Percentiles rank a stretch among this genome's conserved stretches.
These are phyloP conservation scores for Dichomitus squalens DNA, from an alignment of 1,284 basidiomycete genomes.

Conservation along the genomic window DNA sequence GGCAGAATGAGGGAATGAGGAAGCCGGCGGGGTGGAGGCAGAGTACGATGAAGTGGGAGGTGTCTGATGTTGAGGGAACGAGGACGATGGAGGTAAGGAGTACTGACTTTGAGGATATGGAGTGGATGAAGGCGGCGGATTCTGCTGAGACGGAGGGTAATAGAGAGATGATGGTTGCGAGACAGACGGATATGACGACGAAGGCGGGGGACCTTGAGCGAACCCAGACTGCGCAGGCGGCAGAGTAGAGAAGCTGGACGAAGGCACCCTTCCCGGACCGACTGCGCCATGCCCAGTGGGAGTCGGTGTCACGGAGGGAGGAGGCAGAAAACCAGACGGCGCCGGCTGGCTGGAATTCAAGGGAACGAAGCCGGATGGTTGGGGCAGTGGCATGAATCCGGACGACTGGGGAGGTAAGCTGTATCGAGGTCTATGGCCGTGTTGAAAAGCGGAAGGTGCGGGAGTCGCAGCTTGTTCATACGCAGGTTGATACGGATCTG, in stretches of 20 bases:
- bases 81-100: conserved; percentile 10
- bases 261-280: conserved; percentile 38
- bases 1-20: conserved; percentile 9
- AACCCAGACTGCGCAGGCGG: conserved; percentile 29
- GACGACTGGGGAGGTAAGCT: conserved; percentile 68
- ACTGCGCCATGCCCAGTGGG: conserved; percentile 29
- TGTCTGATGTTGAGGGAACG: conserved; percentile 16
- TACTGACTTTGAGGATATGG: conserved; percentile 1
- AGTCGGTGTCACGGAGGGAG: conserved; percentile 34
- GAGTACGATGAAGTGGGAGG: background rate
- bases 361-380: conserved; percentile 35
- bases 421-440: conserved; percentile 51
- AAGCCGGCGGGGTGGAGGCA: conserved; percentile 14
- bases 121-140: conserved; percentile 18
- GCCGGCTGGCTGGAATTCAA: conserved; percentile 46
- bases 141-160: conserved; percentile 31
- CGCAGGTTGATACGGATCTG: conserved; percentile 49
- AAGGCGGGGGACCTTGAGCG: conserved; percentile 18
- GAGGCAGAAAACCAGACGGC: conserved; percentile 45
- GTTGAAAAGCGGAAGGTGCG: conserved; percentile 36
- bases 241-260: conserved; percentile 29
- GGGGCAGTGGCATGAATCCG: conserved; percentile 54
- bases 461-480: conserved; percentile 49
- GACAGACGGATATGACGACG: conserved; percentile 22
- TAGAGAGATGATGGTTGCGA: conserved; percentile 20